Percentiles rank a stretch among this genome's conserved stretches.
phyloP scores from a whole-genome alignment of 257 asterid species.

The Euphrasia confusa region DNA sequence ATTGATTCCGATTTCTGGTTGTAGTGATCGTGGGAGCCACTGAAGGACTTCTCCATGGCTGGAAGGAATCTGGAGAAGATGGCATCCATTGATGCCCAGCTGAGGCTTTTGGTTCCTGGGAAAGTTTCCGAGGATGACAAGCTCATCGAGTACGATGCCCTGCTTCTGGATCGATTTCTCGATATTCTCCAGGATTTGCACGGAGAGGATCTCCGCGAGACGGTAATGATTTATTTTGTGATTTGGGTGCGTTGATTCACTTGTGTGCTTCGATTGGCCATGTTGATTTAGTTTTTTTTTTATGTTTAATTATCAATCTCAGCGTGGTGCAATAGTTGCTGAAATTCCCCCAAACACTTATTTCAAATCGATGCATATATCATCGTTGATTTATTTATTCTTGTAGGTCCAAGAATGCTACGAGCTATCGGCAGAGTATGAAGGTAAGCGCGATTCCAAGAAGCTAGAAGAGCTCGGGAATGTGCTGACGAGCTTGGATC shows the following conservation, averaged over 20 bases:
- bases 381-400: background rate
- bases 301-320: too few relatives aligned
- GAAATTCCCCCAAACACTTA: too few relatives aligned
- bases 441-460: slow-evolving; percentile 43
- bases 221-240: slow-evolving; percentile 30
- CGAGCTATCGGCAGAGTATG: slow-evolving; percentile 58
- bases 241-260: slow-evolving; percentile 9
- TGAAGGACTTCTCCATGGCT: slow-evolving; percentile 18
- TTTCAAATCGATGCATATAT: background rate
- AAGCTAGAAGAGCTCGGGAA: slow-evolving; percentile 58
- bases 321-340: too few relatives aligned
- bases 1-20: slow-evolving; percentile 11
- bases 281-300: too few relatives aligned
- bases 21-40: slow-evolving; percentile 13
- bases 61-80: slow-evolving; percentile 30
- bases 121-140: slow-evolving; percentile 60
- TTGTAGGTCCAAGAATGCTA: slow-evolving; percentile 53
- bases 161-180: slow-evolving; percentile 63
- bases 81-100: slow-evolving; percentile 54
- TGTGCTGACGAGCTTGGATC: slow-evolving; percentile 47
- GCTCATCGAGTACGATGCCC: slow-evolving; percentile 58
- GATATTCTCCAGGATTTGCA: slow-evolving; percentile 59
- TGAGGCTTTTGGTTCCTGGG: slow-evolving; percentile 54
- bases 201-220: slow-evolving; percentile 54
- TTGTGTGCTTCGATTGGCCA: background rate